A percentile compares a stretch with the other conserved stretches of the same genome.
phyloP scores from a whole-genome alignment of 2,329 filamentous ascomycete genomes.

The Penicillium nordicum region DNA sequence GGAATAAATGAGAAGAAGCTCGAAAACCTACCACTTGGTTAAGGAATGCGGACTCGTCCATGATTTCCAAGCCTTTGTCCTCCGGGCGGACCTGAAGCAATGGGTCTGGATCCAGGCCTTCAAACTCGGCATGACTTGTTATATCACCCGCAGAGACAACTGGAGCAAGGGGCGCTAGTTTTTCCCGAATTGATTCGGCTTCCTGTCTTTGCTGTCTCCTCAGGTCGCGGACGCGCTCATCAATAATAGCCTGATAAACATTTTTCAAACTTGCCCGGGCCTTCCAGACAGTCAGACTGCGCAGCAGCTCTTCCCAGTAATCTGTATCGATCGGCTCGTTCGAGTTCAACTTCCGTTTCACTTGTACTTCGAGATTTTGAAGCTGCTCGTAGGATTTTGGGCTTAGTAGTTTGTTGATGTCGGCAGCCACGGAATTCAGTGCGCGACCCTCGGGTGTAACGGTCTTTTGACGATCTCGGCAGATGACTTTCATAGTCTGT shows the following conservation, averaged over 20 bases:
- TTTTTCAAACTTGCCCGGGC: slow-evolving; percentile 78
- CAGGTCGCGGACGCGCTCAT: slow-evolving; percentile 64
- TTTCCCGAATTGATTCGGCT: slow-evolving; percentile 55
- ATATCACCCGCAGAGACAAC: slow-evolving; percentile 21
- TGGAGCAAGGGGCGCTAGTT: slow-evolving; percentile 51
- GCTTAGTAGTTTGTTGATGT: slow-evolving; percentile 81
- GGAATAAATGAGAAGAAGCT: not conserved
- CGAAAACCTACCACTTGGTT: slow-evolving; percentile 50
- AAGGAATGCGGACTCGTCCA: slow-evolving; percentile 59
- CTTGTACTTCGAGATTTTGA: slow-evolving; percentile 81
- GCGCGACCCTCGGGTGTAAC: slow-evolving; percentile 68
- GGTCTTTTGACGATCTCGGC: slow-evolving; percentile 68
- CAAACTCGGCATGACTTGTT: slow-evolving; percentile 37
- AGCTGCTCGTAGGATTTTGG: slow-evolving; percentile 85
- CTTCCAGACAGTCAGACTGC: slow-evolving; percentile 84
- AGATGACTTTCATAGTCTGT: slow-evolving; percentile 77
- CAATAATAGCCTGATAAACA: slow-evolving; percentile 72
- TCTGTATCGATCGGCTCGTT: slow-evolving; percentile 93
- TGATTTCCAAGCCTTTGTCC: slow-evolving; percentile 58
- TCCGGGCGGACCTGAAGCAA: slow-evolving; percentile 61
- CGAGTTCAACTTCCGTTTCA: slow-evolving; percentile 77
- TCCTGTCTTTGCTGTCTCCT: slow-evolving; percentile 65
- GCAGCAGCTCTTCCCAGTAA: slow-evolving; percentile 93
- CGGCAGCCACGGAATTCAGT: slow-evolving; percentile 75
- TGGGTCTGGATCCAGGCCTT: slow-evolving; percentile 61